Percentiles rank a stretch among this genome's conserved stretches.
Conservation (phyloP, 2,329 filamentous ascomycete species). For the Colletotrichum chlorophyti region DNA sequence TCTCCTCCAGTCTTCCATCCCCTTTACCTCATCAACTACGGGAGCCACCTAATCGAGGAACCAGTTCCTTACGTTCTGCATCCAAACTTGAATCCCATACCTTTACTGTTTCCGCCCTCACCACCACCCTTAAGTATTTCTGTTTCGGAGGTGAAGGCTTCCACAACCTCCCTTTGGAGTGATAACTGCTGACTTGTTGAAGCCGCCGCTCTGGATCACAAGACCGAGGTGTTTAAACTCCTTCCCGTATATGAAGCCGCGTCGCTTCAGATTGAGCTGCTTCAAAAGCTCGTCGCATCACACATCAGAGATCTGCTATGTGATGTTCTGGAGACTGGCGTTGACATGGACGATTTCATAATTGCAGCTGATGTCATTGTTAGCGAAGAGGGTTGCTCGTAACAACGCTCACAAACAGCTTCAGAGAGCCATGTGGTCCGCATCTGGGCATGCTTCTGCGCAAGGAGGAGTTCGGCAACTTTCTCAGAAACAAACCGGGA, state of each 20-base stretch:
- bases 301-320: neutral
- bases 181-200: neutral
- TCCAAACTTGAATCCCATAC: no score
- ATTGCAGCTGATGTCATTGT: neutral
- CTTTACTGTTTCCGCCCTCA: neutral
- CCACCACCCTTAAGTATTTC: neutral
- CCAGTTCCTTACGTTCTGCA: no score
- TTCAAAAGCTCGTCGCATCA: neutral
- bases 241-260: neutral
- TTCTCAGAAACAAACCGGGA: neutral
- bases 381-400: neutral
- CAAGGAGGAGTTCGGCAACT: neutral
- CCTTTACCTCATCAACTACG: no score
- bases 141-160: neutral
- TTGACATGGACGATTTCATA: slow-evolving; percentile 10
- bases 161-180: no score
- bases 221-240: slow-evolving; percentile 1
- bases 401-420: neutral
- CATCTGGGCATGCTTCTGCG: slow-evolving; percentile 7
- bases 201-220: neutral
- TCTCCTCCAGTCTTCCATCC: no score
- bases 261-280: neutral
- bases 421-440: slow-evolving; percentile 4
- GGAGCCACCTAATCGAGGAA: no score
- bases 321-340: neutral